Evolutionary conservation across 768 basidiomycete genomes (phyloP), one percentile per base, ranked within the genome.

Genomic region (Sarcodon sp.): DNA sequence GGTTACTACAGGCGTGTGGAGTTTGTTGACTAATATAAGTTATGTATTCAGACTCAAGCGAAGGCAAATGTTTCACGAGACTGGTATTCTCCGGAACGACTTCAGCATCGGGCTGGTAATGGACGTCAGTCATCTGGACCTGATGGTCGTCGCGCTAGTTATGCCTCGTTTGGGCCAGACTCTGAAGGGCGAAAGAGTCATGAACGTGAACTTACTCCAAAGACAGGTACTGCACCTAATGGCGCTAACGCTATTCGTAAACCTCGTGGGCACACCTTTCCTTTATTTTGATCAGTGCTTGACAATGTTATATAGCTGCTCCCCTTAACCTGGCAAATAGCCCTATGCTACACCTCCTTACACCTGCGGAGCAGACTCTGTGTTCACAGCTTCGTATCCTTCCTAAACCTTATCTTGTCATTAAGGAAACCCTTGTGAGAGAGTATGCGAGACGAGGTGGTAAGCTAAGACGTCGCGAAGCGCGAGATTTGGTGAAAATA

Each of bases 391-490:
- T 98, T 32, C 84, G 92, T 6, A 91, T 99, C 50, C 73, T 96
- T 15, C 94, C 96, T 0, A 89, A 90, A 59, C 91, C 96, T 0
- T 99, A 96, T 62, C 79, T 99, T 46, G 79, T 87, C 51, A 87
- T 98, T 67, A 99, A 99, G 62, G 91, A 96, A 64, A 89, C 86
- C 4, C 77, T 96, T 37, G 82, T 99, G 32, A 79, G 91, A 33
- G 94, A 98, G 68, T 96, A 90, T 56, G 89, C 88, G 1, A 75
- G 90, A 27, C 72, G 91, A 47, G 85, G 87, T 16, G 93, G 93
- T 9, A 86, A 87, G 61, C 72, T 97, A 39, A 84, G 87, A 44
- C 76, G 87, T 32, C 73, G 91, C 47, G 91, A 96, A 62, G 90
- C 91, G 9, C 76, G 87, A 45, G 88, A 89, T 62, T 70, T 94